Evolutionary conservation across 2,329 filamentous ascomycete species (phyloP).

Genomic region (Calonectria leucothoes): DNA sequence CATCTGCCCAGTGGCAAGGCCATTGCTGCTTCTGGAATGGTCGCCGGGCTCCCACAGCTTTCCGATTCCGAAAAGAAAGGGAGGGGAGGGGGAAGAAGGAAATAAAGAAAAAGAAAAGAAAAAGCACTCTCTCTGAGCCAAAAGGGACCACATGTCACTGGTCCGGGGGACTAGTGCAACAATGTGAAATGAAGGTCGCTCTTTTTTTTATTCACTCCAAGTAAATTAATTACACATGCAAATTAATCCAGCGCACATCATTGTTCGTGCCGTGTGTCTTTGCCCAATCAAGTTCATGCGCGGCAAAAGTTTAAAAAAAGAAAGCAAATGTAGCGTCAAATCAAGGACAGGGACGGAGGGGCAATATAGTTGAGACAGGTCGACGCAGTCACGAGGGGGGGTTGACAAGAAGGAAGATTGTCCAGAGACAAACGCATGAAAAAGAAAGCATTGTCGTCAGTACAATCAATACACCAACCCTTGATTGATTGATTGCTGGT

Average conservation of each 20-base stretch:
- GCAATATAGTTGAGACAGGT: background rate
- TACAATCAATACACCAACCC: background rate
- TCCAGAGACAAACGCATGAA: background rate
- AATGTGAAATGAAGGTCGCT: background rate
- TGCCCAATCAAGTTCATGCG: background rate
- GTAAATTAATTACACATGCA: background rate
- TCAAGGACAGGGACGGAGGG: background rate
- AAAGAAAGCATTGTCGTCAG: background rate
- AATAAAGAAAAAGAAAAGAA: background rate
- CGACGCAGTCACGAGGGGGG: background rate
- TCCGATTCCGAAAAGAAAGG: background rate
- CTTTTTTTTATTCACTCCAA: background rate
- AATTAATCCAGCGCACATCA: background rate
- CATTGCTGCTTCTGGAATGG: constrained; percentile 26
- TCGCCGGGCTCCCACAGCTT: constrained; percentile 15
- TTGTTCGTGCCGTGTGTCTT: background rate
- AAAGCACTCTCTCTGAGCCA: background rate
- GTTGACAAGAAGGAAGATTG: background rate
- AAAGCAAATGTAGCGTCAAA: too few species aligned
- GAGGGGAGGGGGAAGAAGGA: too few species aligned
- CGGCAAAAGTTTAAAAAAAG: background rate
- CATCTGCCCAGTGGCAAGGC: background rate
- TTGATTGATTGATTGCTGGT: background rate
- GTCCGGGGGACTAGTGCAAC: background rate
- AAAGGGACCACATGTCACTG: background rate